phyloP scores from a whole-genome alignment of 148 eudicot genomes.

The Chenopodium quinoa region DNA sequence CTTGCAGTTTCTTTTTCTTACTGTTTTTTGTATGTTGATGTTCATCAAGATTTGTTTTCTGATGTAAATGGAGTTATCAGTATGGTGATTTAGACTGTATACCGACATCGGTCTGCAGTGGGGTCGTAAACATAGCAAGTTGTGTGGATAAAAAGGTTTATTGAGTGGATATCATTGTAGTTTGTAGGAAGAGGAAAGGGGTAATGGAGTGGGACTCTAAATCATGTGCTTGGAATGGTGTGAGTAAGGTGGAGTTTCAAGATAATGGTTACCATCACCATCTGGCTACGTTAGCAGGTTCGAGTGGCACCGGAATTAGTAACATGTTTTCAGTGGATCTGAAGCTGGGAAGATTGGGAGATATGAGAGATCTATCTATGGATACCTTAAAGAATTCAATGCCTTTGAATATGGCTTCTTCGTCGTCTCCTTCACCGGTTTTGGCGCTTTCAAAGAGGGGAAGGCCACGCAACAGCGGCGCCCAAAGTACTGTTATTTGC shows the following conservation, averaged over 20 bases:
- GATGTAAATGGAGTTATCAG: neutral
- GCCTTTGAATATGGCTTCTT: slow-evolving; percentile 32
- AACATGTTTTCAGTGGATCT: slow-evolving; percentile 27
- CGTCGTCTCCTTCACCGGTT: slow-evolving; percentile 26
- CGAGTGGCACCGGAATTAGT: slow-evolving; percentile 3
- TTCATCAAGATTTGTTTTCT: neutral
- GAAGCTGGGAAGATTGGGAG: slow-evolving; percentile 24
- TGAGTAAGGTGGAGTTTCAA: slow-evolving; percentile 19
- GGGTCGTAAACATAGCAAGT: neutral
- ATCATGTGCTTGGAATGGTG: slow-evolving; percentile 18
- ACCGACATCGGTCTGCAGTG: neutral
- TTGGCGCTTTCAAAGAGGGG: slow-evolving; percentile 39
- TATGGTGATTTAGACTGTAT: slow-evolving; percentile 15
- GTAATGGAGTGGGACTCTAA: slow-evolving; percentile 20
- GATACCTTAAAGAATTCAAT: slow-evolving; percentile 17
- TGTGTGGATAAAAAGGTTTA: neutral
- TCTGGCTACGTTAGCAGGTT: slow-evolving; percentile 1
- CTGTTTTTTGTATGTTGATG: neutral
- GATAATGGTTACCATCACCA: slow-evolving; percentile 7
- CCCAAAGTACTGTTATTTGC: slow-evolving; percentile 42
- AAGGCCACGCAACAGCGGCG: slow-evolving; percentile 29
- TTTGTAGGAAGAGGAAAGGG: neutral
- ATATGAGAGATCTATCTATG: slow-evolving; percentile 12
- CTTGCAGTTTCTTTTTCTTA: neutral
- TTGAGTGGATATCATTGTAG: slow-evolving; percentile 8